phyloP scores from a whole-genome alignment of 2,329 filamentous ascomycete species.

The Exophiala sp. region DNA sequence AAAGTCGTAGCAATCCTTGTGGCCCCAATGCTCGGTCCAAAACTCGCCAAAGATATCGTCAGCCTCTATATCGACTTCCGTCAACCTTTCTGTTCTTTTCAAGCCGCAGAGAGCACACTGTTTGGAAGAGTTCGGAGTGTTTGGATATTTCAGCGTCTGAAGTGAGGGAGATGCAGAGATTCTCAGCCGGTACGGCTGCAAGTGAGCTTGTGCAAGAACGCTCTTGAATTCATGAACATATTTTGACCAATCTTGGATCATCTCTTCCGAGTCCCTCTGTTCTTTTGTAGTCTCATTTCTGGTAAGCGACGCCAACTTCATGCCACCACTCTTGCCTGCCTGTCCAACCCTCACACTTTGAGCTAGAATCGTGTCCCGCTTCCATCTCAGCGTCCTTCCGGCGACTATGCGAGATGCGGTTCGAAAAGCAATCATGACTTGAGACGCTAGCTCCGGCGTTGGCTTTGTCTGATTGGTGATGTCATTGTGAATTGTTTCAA shows the following conservation, averaged over 20 bases:
- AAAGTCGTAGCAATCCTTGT: slow-evolving; percentile 72
- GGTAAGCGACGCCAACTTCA: slow-evolving; percentile 86
- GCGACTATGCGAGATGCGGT: slow-evolving; percentile 76
- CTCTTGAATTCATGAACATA: slow-evolving; percentile 69
- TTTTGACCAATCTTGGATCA: slow-evolving; percentile 67
- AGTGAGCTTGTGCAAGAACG: slow-evolving; percentile 39
- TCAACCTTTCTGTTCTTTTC: slow-evolving; percentile 76
- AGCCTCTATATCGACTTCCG: slow-evolving; percentile 67
- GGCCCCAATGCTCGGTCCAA: slow-evolving; percentile 89
- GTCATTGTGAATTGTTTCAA: slow-evolving; percentile 40
- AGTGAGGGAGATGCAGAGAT: slow-evolving; percentile 7
- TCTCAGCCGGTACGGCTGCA: slow-evolving; percentile 32
- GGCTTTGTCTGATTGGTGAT: not conserved
- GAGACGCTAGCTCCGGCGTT: slow-evolving; percentile 10
- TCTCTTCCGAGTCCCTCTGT: slow-evolving; percentile 75
- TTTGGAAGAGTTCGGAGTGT: slow-evolving; percentile 33
- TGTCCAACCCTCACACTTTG: slow-evolving; percentile 82
- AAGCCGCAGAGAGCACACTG: slow-evolving; percentile 77
- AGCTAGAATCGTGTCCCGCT: slow-evolving; percentile 74
- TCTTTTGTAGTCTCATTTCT: slow-evolving; percentile 76
- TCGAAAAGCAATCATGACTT: slow-evolving; percentile 27
- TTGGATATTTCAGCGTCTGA: slow-evolving; percentile 5
- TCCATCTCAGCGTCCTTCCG: slow-evolving; percentile 82
- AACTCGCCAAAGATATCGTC: slow-evolving; percentile 94
- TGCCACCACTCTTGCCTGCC: slow-evolving; percentile 65